phyloP scores from a whole-genome alignment of 805 yeast genomes.

The Candida ulmi region DNA sequence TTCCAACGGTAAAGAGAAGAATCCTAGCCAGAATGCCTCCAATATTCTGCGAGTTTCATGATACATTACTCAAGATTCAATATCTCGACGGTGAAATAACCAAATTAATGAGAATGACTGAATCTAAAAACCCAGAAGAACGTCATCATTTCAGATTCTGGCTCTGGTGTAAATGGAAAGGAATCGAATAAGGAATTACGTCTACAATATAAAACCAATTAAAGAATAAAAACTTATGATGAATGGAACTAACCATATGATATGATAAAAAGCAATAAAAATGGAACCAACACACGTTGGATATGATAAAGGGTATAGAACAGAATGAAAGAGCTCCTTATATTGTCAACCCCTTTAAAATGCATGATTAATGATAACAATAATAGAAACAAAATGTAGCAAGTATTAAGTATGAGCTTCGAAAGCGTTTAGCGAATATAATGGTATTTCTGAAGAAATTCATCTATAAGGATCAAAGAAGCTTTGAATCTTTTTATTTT shows the following conservation, averaged over 20 bases:
- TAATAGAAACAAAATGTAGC: neutral
- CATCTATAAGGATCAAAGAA: conserved; percentile 50
- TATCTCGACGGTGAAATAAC: conserved; percentile 8
- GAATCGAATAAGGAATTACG: neutral
- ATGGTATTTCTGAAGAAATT: too few species aligned
- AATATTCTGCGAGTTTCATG: conserved; percentile 1
- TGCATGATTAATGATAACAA: neutral
- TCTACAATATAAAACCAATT: too few species aligned
- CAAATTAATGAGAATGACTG: conserved; percentile 2
- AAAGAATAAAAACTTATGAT: too few species aligned
- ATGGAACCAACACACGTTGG: too few species aligned
- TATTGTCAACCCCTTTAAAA: too few species aligned
- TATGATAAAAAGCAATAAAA: too few species aligned
- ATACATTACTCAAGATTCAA: conserved; percentile 4
- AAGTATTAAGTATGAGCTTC: too few species aligned
- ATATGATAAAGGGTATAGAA: too few species aligned
- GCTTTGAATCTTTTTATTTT: conserved; percentile 37
- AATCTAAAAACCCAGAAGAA: neutral
- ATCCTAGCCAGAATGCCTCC: neutral
- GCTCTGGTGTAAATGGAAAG: neutral
- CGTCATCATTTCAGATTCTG: neutral
- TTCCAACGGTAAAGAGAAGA: neutral
- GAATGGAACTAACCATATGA: too few species aligned
- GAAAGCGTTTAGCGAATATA: too few species aligned
- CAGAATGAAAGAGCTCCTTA: neutral